Conservation (phyloP, 371 early-diverging fungal species). For the Cokeromyces recurvatus region DNA sequence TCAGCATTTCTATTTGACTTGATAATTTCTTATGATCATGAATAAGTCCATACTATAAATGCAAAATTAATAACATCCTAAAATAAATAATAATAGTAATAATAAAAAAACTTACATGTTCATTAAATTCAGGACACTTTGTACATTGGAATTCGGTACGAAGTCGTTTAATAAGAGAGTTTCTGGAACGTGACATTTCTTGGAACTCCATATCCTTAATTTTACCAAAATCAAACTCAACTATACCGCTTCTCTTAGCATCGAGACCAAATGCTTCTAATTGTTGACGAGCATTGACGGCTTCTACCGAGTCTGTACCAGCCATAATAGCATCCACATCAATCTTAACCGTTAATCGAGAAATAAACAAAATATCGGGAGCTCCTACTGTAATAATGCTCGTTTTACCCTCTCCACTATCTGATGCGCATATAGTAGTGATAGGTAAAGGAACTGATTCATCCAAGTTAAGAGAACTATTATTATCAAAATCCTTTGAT, state of each 20-base stretch:
- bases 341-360: conserved; percentile 41
- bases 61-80: not conserved
- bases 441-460: conserved; percentile 59
- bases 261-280: conserved; percentile 54
- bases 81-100: no score
- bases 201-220: conserved; percentile 85
- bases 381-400: conserved; percentile 54
- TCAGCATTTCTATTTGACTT: conserved; percentile 67
- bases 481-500: conserved; percentile 20
- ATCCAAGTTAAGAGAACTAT: conserved; percentile 12
- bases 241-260: conserved; percentile 33
- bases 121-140: conserved; percentile 76
- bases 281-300: conserved; percentile 41
- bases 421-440: conserved; percentile 51
- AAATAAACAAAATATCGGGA: conserved; percentile 64
- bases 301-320: conserved; percentile 41
- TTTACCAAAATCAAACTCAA: conserved; percentile 70
- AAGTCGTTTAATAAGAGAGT: conserved; percentile 42
- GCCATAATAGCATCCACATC: conserved; percentile 46
- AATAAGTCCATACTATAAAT: conserved; percentile 56
- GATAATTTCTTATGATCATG: conserved; percentile 67
- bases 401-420: conserved; percentile 32
- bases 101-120: conserved; percentile 71
- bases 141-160: conserved; percentile 65
- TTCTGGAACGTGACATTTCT: conserved; percentile 49